These are phyloP conservation scores for Tolypocladium paradoxum DNA, from an alignment of 2,329 filamentous ascomycete species.

Conservation along the genomic window DNA sequence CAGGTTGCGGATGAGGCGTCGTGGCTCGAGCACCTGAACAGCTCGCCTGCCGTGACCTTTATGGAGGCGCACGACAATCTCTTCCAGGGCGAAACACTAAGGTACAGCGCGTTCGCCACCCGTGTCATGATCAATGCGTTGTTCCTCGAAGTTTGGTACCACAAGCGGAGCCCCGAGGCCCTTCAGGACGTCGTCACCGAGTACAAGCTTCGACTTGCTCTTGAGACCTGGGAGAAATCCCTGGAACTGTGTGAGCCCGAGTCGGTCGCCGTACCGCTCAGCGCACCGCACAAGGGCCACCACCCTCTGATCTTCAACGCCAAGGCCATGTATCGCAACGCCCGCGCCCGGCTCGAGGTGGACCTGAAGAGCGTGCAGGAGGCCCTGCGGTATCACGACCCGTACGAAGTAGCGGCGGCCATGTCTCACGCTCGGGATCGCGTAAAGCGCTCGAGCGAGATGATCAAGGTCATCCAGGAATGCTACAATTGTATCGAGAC, in stretches of 20 bases:
- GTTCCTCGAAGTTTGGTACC: slow-evolving; percentile 97
- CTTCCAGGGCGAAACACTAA: slow-evolving; percentile 82
- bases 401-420: slow-evolving; percentile 89
- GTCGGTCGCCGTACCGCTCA: slow-evolving; percentile 75
- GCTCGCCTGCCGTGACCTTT: slow-evolving; percentile 70
- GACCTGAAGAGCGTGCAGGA: slow-evolving; percentile 95
- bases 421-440: slow-evolving; percentile 93
- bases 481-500: slow-evolving; percentile 98
- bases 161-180: slow-evolving; percentile 96
- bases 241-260: slow-evolving; percentile 90
- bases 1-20: slow-evolving; percentile 64
- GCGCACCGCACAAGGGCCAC: slow-evolving; percentile 90
- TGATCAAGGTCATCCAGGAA: slow-evolving; percentile 97
- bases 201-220: slow-evolving; percentile 88
- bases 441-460: slow-evolving; percentile 89
- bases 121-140: slow-evolving; percentile 98
- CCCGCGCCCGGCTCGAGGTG: slow-evolving; percentile 81
- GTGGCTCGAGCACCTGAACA: slow-evolving; percentile 72
- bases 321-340: slow-evolving; percentile 93
- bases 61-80: slow-evolving; percentile 90
- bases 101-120: slow-evolving; percentile 93
- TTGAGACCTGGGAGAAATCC: slow-evolving; percentile 99
- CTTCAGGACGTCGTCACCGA: slow-evolving; percentile 95
- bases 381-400: slow-evolving; percentile 90
- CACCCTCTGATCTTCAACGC: slow-evolving; percentile 97